Evolutionary conservation across 768 basidiomycete species (phyloP).

Genomic region (Clavaria fumosa): DNA sequence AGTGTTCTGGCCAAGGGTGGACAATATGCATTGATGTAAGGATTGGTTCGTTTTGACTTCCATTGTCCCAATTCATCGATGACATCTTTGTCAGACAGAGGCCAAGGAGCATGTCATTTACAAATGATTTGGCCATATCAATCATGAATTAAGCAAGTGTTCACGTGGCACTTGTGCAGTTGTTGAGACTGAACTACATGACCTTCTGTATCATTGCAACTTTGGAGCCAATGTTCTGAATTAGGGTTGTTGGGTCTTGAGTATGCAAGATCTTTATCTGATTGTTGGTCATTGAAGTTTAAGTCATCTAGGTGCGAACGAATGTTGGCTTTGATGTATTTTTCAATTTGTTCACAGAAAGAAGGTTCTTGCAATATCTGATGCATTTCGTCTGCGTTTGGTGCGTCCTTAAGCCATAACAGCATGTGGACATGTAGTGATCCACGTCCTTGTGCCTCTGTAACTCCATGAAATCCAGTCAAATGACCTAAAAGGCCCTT

Average conservation of each 20-base stretch:
- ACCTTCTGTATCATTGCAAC: conserved; percentile 9
- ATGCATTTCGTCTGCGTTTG: conserved; percentile 6
- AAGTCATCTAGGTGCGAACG: conserved; percentile 17
- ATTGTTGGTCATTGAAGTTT: conserved; percentile 9
- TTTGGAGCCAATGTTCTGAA: conserved; percentile 6
- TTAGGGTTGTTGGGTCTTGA: conserved; percentile 22
- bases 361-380: conserved; percentile 11
- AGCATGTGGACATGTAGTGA: conserved; percentile 18
- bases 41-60: conserved; percentile 12
- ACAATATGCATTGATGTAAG: conserved; percentile 3
- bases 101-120: conserved; percentile 23
- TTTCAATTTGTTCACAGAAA: conserved; percentile 16
- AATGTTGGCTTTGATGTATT: conserved; percentile 20
- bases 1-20: not conserved
- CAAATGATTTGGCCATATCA: conserved; percentile 14
- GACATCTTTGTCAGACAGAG: conserved; percentile 11
- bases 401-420: conserved; percentile 15
- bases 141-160: conserved; percentile 11
- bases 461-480: conserved; percentile 14
- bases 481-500: conserved; percentile 11
- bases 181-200: conserved; percentile 17
- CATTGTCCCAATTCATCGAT: conserved; percentile 17
- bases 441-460: conserved; percentile 18
- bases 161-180: conserved; percentile 18
- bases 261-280: conserved; percentile 17